Conservation (phyloP, 495 filamentous ascomycete species). For the Sphaerosporella brunnea region DNA sequence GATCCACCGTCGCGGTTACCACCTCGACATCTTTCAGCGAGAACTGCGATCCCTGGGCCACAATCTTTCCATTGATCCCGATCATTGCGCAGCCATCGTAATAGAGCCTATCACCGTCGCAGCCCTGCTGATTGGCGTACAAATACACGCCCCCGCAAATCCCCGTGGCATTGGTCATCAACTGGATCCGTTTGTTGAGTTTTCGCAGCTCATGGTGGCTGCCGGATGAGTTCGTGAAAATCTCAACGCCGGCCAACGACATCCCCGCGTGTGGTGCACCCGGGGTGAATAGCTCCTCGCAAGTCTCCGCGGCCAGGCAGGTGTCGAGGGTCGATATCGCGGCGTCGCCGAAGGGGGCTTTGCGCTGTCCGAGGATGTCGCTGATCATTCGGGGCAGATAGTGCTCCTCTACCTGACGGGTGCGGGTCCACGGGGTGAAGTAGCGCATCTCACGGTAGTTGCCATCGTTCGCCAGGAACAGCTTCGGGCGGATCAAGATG, state of each 20-base stretch:
- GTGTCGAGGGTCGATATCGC: conserved; percentile 58
- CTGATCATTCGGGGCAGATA: conserved; percentile 49
- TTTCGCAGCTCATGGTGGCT: conserved; percentile 60
- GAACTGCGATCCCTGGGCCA: conserved; percentile 60
- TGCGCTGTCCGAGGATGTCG: conserved; percentile 41
- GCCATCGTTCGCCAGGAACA: conserved; percentile 67
- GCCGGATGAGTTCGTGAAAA: conserved; percentile 60
- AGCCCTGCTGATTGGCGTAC: conserved; percentile 57
- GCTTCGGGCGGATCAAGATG: conserved; percentile 62
- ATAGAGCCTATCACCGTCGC: conserved; percentile 44
- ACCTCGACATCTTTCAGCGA: conserved; percentile 70
- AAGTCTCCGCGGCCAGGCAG: conserved; percentile 53
- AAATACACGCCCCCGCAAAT: conserved; percentile 56
- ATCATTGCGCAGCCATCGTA: conserved; percentile 64
- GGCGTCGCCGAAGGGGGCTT: conserved; percentile 59
- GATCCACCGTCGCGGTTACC: conserved; percentile 59
- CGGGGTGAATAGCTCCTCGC: conserved; percentile 65
- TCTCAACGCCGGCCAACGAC: conserved; percentile 49
- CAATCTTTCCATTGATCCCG: conserved; percentile 50
- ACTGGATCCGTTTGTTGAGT: conserved; percentile 49
- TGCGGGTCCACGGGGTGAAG: conserved; percentile 49
- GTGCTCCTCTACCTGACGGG: conserved; percentile 48
- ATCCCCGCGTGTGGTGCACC: conserved; percentile 35
- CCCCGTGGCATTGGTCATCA: conserved; percentile 58
- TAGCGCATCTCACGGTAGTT: conserved; percentile 54